Percentiles rank a stretch among this genome's conserved stretches.
These are phyloP conservation scores for Chlamydomonas asymmetrica DNA, from an alignment of 139 green algal species.

Conservation along the genomic window DNA sequence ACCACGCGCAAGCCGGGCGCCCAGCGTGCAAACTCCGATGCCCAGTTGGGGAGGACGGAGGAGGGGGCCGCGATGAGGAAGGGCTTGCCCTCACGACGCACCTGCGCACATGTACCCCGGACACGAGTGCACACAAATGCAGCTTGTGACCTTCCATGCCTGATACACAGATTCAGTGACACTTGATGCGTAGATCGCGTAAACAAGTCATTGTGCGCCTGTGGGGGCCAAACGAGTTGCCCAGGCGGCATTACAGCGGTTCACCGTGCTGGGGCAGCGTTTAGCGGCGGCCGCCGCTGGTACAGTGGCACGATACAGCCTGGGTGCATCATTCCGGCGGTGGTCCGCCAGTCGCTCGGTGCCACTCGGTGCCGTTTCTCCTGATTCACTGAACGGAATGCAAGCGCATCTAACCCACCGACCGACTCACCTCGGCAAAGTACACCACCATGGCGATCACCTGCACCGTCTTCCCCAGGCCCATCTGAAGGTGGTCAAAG, in stretches of 20 bases:
- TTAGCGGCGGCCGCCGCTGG: too few species aligned
- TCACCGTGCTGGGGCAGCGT: too few species aligned
- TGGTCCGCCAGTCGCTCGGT: too few species aligned
- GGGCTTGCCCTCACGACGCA: conserved; percentile 54
- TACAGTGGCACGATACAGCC: too few species aligned
- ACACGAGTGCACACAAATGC: conserved; percentile 56
- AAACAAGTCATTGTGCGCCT: conserved; percentile 1
- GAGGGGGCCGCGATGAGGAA: conserved; percentile 99
- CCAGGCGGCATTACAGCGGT: too few species aligned
- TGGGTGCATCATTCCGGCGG: too few species aligned
- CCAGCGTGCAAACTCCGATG: conserved; percentile 89
- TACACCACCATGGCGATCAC: conserved; percentile 94
- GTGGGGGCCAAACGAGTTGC: too few species aligned
- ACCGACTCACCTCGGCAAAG: conserved; percentile 82
- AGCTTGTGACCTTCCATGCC: conserved; percentile 60
- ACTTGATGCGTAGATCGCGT: neutral
- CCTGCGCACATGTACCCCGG: too few species aligned
- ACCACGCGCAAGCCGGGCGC: conserved; percentile 70
- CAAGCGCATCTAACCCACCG: too few species aligned
- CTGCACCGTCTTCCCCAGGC: conserved; percentile 91
- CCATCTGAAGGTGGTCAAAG: conserved; percentile 4
- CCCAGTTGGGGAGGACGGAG: conserved; percentile 98
- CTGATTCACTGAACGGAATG: too few species aligned
- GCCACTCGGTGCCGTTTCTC: too few species aligned
- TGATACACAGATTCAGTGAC: neutral